Evolutionary conservation across 768 basidiomycete genomes (phyloP).

Genomic region (Kwoniella sp.): DNA sequence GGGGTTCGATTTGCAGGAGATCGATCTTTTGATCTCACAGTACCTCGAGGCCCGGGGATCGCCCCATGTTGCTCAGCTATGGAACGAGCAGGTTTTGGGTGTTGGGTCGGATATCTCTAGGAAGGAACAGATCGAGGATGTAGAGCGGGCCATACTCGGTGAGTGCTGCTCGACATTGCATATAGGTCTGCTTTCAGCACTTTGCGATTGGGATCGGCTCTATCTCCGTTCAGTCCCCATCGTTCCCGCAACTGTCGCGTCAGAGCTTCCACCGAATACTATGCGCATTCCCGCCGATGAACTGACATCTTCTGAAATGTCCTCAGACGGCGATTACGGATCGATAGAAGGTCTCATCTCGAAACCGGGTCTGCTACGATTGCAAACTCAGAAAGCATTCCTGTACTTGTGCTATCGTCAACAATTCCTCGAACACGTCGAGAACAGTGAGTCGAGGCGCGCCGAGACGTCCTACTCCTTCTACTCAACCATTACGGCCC

Average conservation of each 20-base stretch:
- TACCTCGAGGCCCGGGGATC: constrained; percentile 39
- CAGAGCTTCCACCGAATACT: no score
- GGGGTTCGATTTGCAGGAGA: constrained; percentile 28
- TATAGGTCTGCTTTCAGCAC: neutral
- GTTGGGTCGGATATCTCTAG: constrained; percentile 13
- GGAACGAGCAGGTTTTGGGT: constrained; percentile 43
- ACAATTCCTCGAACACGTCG: constrained; percentile 54
- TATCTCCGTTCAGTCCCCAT: neutral
- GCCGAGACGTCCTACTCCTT: neutral
- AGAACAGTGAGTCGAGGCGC: constrained; percentile 39
- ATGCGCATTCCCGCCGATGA: no score
- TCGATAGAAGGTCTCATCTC: constrained; percentile 42
- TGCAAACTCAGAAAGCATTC: constrained; percentile 50
- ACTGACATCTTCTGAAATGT: neutral
- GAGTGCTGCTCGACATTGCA: constrained; percentile 14
- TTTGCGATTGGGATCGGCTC: neutral
- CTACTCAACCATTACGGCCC: no score
- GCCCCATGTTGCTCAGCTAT: constrained; percentile 18
- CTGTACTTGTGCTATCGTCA: constrained; percentile 52
- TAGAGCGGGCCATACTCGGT: constrained; percentile 49
- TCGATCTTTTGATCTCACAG: constrained; percentile 44
- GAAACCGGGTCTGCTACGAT: constrained; percentile 36
- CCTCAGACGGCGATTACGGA: constrained; percentile 51
- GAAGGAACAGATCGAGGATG: constrained; percentile 33
- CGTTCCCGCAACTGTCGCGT: no score